phyloP scores from a whole-genome alignment of 371 early-diverging fungal species.

The Edhazardia aedis region DNA sequence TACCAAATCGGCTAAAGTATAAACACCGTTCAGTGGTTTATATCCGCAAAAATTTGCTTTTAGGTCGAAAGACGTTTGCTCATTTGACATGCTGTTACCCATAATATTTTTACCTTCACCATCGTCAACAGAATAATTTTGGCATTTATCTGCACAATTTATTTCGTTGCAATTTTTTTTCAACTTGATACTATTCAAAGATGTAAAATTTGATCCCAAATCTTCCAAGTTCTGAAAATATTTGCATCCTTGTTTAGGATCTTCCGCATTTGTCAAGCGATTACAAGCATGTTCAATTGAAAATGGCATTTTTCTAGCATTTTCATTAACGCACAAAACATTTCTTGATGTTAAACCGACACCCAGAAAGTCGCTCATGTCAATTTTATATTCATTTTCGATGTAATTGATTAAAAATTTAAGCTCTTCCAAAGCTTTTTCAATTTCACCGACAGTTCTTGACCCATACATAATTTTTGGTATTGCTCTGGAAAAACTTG shows the following conservation, averaged over 20 bases:
- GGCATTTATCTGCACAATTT: too few species aligned
- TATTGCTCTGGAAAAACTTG: not conserved
- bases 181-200: too few species aligned
- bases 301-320: conserved; percentile 45
- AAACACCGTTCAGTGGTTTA: conserved; percentile 53
- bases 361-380: conserved; percentile 73
- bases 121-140: too few species aligned
- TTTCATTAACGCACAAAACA: conserved; percentile 76
- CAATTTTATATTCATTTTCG: conserved; percentile 48
- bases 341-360: conserved; percentile 75
- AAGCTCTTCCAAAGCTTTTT: conserved; percentile 84
- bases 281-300: too few species aligned
- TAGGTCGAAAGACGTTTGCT: too few species aligned
- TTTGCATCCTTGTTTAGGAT: too few species aligned
- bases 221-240: too few species aligned
- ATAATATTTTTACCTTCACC: too few species aligned
- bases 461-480: conserved; percentile 83
- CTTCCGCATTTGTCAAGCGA: not conserved
- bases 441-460: conserved; percentile 82
- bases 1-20: conserved; percentile 73
- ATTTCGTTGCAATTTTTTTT: too few species aligned
- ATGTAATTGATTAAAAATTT: conserved; percentile 69
- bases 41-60: too few species aligned
- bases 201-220: too few species aligned
- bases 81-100: too few species aligned